These are phyloP conservation scores for Nepenthes mirabilis DNA, from an alignment of 148 eudicot species.

Conservation along the genomic window DNA sequence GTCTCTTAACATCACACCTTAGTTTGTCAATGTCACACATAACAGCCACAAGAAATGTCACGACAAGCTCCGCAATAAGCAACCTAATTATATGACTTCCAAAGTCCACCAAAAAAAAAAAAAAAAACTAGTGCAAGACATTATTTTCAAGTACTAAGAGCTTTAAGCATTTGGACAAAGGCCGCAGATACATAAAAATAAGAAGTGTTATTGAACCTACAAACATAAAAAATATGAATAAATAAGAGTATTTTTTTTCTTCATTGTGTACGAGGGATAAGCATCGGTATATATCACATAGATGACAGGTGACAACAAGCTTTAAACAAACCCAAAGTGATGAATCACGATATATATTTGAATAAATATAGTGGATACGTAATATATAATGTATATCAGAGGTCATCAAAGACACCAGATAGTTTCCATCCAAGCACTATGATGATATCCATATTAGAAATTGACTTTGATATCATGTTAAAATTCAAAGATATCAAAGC, in stretches of 20 bases:
- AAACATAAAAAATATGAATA: conserved; percentile 2
- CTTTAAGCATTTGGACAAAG: conserved; percentile 92
- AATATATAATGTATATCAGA: no score
- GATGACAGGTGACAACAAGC: no score
- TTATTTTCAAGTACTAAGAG: conserved; percentile 45
- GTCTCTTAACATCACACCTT: conserved; percentile 18
- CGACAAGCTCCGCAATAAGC: conserved; percentile 70
- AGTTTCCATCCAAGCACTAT: no score
- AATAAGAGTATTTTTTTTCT: background rate
- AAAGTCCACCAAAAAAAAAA: background rate
- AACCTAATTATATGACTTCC: conserved; percentile 14
- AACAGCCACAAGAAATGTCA: conserved; percentile 79
- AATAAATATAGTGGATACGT: no score
- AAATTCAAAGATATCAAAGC: no score
- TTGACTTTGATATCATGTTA: no score
- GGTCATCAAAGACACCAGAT: no score
- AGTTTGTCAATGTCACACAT: conserved; percentile 76
- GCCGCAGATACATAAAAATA: conserved; percentile 80
- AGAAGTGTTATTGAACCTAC: conserved; percentile 90
- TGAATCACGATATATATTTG: no score
- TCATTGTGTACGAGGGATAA: no score
- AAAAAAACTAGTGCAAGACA: background rate
- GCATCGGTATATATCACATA: no score
- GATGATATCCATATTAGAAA: no score
- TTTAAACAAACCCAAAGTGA: no score